These are phyloP conservation scores for Plasmodium adleri DNA, from an alignment of 169 alveolate genomes.

Conservation along the genomic window DNA sequence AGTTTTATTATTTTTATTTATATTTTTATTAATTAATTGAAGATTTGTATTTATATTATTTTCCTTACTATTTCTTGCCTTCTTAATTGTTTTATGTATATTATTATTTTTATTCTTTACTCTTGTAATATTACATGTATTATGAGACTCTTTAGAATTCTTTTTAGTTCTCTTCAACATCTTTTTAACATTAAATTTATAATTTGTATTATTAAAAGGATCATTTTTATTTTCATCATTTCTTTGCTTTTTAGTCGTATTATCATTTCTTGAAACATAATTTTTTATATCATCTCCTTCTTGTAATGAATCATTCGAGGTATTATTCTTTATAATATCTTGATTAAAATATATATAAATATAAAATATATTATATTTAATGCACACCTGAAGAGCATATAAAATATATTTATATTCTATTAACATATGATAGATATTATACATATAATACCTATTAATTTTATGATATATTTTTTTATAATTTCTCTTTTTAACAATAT, in stretches of 20 bases:
- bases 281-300: neutral
- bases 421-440: slow-evolving; percentile 6
- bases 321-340: slow-evolving; percentile 10
- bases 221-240: neutral
- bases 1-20: neutral
- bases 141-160: neutral
- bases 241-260: neutral
- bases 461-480: neutral
- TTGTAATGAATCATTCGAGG: neutral
- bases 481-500: no score
- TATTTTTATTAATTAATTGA: neutral
- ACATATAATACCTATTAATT: neutral
- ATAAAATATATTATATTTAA: slow-evolving; percentile 48
- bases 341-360: slow-evolving; percentile 66
- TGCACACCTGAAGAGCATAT: slow-evolving; percentile 33
- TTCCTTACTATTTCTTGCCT: neutral
- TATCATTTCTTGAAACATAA: neutral
- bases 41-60: neutral
- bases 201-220: neutral
- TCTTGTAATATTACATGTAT: neutral
- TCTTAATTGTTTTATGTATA: neutral
- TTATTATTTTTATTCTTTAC: neutral
- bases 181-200: no score
- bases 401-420: slow-evolving; percentile 54
- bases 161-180: neutral